Evolutionary conservation across 1,139 yeast genomes (phyloP), one percentile per base, ranked within the genome.

Genomic region (Lodderomyces theae): DNA sequence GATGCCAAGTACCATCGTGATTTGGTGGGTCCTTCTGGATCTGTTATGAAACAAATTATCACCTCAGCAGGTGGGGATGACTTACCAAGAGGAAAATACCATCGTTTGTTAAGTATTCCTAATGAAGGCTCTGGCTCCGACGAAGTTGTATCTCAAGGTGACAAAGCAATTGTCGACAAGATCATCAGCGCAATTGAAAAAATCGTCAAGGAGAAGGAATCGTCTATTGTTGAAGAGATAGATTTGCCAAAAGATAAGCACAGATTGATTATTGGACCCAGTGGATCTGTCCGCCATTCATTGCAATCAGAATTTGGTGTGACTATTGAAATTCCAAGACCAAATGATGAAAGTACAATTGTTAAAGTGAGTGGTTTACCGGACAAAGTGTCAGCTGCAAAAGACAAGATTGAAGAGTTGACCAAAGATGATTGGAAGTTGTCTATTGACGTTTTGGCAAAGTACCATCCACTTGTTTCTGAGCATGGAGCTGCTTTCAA

Each of bases 1-100:
- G 85, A 86, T 52, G 84, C 87, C 42, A 80, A 85, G 60, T 84
- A 80, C 68, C 94, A 86, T 63, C 84, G 83, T 56, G 78, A 76
- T 47, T 72, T 92, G 53, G 80, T 90, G 53, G 98, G 98, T 34
- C 77, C 82, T 43, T 82, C 82, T 46, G 97, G 97, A 42, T 71
- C 83, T 28, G 78, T 74, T 29, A 79, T 86, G 71, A 80, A 84
- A 52, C 86, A 82, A 41, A 85, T 92, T 43, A 79, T 90, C 46
- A 58, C 77, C 42, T 77, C 78, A 44, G 96, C 97, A 36, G 96
- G 96, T 49, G 95, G 90, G 39, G 83, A 74, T 39, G 67, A 65
- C 42, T 53, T 69, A 34, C 65, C 74, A 35, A 62, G 73, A 54
- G 54, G 61, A 42, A 72, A 71, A 47, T 76, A 76, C 54, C 63